Conservation (phyloP, 2,329 filamentous ascomycete species). For the Aspergillus aculeatus region DNA sequence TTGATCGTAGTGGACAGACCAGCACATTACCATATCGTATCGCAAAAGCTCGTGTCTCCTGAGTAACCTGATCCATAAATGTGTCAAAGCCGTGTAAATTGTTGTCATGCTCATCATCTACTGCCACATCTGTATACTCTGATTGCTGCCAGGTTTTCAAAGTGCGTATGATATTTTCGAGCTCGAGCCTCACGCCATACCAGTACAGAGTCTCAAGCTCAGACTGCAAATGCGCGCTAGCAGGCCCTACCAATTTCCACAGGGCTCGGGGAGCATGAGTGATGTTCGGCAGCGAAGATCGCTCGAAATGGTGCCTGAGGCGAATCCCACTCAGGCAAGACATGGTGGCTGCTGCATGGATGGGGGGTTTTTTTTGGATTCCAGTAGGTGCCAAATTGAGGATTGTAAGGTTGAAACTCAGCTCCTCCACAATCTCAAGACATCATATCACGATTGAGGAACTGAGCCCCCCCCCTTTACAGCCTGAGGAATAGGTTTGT, state of each 20-base stretch:
- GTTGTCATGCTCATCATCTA: conserved; percentile 29
- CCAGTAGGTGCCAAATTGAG: too few species aligned
- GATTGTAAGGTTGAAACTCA: background rate
- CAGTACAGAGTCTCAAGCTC: conserved; percentile 39
- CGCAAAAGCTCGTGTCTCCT: conserved; percentile 31
- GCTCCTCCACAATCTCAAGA: background rate
- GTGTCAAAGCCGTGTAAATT: conserved; percentile 42
- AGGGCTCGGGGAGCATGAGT: background rate
- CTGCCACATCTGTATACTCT: conserved; percentile 16
- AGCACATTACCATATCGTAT: conserved; percentile 9
- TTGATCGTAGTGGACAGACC: conserved; percentile 13
- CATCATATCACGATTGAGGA: background rate
- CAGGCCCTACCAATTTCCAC: conserved; percentile 13
- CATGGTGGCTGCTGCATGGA: background rate
- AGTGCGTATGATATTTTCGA: conserved; percentile 37
- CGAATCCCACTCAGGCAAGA: background rate
- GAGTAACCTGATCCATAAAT: conserved; percentile 40
- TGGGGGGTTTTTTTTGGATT: background rate
- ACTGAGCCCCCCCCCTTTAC: too few species aligned
- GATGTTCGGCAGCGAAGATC: background rate
- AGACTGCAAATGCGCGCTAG: conserved; percentile 17
- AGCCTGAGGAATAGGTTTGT: background rate
- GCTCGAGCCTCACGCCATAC: conserved; percentile 36
- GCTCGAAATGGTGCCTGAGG: background rate
- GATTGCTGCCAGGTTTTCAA: conserved; percentile 34